Evolutionary conservation across 2,329 filamentous ascomycete species (phyloP), one percentile per base, ranked within the genome.

Genomic region (Aspergillus novofumigatus): DNA sequence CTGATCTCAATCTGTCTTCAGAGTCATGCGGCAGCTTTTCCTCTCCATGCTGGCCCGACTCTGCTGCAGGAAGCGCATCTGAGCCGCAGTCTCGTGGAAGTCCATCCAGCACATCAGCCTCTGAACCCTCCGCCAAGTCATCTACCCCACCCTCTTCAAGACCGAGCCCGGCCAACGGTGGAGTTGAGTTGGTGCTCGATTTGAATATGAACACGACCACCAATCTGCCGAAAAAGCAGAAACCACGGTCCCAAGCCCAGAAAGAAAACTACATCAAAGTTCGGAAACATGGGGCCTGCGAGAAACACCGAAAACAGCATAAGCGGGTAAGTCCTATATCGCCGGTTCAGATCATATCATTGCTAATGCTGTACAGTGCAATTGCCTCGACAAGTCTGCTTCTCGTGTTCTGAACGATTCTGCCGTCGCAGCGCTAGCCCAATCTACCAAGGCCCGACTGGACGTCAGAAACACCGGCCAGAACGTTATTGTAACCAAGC

Each of bases 231-330:
- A 72, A 69, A 60, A 76, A 76, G 53, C 75, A 77, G 51, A 74
- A 75, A 51, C 73, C 74, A 23, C 68, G 75, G 17, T 77, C 75
- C 4, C 69, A 69, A 54, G 73, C 74, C 9, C 74, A 77, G 61
- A 75, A 71, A 38, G 74, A 77, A 55, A 75, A 73, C 53, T 77
- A 77, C 58, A 75, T 76, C 59, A 75, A 75, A 52, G 75, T 70
- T 51, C 71, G 75, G 1, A 76, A 75, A 47, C 71, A 76, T 29
- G 75, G 75, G 25, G 75, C 74, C 45, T 77, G 75, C 54, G 72
- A 75, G 56, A 77, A 77, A 61, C 75, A 77, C 60, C 71, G 72
- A 56, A 75, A 75, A 57, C 75, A 77, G 54, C 75, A 77, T 55
- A 77, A 77, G 56, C 62, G 74, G 54, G 75, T 77, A 65, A 8